phyloP scores from a whole-genome alignment of 176 grass and related monocot genomes.

The Lolium rigidum region DNA sequence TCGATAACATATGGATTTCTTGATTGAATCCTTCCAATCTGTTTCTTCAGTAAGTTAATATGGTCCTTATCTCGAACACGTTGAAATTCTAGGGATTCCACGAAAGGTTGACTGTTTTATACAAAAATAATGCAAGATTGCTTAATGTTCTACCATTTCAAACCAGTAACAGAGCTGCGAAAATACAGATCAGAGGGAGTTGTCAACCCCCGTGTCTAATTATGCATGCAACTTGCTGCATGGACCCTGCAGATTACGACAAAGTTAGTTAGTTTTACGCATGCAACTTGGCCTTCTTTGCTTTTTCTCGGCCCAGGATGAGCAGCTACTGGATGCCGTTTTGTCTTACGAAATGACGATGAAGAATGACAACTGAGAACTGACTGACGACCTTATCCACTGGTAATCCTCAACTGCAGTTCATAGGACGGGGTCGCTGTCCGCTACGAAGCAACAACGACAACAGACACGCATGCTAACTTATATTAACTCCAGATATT shows the following conservation, averaged over 20 bases:
- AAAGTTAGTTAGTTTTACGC: neutral
- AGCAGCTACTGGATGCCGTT: neutral
- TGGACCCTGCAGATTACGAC: neutral
- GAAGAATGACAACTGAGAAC: slow-evolving; percentile 15
- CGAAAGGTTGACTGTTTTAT: neutral
- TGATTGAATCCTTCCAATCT: neutral
- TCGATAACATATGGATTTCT: neutral
- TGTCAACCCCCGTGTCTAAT: neutral
- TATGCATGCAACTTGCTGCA: slow-evolving; percentile 8
- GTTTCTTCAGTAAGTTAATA: neutral
- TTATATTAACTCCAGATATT: neutral
- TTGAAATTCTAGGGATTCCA: neutral
- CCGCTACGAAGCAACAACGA: slow-evolving; percentile 6
- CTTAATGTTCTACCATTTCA: neutral
- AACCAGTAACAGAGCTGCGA: neutral
- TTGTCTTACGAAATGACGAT: neutral
- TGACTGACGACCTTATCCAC: slow-evolving; percentile 35
- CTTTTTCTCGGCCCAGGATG: neutral
- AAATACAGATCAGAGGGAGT: neutral
- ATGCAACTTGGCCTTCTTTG: neutral
- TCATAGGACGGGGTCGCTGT: neutral
- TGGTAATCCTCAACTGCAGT: slow-evolving; percentile 25
- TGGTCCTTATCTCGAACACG: neutral
- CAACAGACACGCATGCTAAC: neutral
- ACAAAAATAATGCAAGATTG: neutral